Conservation (phyloP, 441 rosid genomes). For the Mallotus repandus region DNA sequence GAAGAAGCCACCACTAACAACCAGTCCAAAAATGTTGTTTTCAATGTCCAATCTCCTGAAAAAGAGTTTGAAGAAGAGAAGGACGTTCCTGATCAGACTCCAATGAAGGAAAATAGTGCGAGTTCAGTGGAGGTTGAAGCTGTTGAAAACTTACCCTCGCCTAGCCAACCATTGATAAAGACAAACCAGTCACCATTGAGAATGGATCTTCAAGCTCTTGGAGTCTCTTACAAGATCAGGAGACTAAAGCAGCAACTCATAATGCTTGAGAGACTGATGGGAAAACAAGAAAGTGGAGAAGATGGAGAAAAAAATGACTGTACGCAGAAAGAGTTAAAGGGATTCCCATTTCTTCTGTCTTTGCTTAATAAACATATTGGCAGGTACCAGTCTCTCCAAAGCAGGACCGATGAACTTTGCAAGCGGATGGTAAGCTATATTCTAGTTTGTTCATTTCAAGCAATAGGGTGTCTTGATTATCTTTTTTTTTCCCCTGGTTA, state of each 20-base stretch:
- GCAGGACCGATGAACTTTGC: slow-evolving; percentile 78
- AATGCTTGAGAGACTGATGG: slow-evolving; percentile 73
- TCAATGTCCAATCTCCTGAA: slow-evolving; percentile 54
- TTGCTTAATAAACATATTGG: slow-evolving; percentile 71
- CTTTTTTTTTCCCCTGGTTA: not conserved
- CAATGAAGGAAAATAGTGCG: slow-evolving; percentile 35
- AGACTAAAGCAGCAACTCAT: slow-evolving; percentile 87
- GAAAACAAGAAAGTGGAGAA: slow-evolving; percentile 54
- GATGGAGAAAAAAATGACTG: slow-evolving; percentile 30
- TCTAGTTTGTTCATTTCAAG: not conserved
- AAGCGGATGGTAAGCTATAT: slow-evolving; percentile 66
- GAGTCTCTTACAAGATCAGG: slow-evolving; percentile 83
- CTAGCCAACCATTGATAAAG: slow-evolving; percentile 33
- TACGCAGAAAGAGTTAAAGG: slow-evolving; percentile 29
- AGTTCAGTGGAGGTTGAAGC: slow-evolving; percentile 25
- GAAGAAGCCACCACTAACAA: slow-evolving; percentile 25
- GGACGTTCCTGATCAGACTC: slow-evolving; percentile 31
- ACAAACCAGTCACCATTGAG: slow-evolving; percentile 49
- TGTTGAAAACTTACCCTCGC: slow-evolving; percentile 26
- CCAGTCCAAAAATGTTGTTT: slow-evolving; percentile 22
- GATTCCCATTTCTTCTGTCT: slow-evolving; percentile 46
- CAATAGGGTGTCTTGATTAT: not conserved
- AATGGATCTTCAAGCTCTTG: slow-evolving; percentile 91
- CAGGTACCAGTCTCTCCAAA: slow-evolving; percentile 85
- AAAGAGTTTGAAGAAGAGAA: slow-evolving; percentile 43